phyloP scores from a whole-genome alignment of 1,139 yeast species.

The Entelexis sorbosivorans region DNA sequence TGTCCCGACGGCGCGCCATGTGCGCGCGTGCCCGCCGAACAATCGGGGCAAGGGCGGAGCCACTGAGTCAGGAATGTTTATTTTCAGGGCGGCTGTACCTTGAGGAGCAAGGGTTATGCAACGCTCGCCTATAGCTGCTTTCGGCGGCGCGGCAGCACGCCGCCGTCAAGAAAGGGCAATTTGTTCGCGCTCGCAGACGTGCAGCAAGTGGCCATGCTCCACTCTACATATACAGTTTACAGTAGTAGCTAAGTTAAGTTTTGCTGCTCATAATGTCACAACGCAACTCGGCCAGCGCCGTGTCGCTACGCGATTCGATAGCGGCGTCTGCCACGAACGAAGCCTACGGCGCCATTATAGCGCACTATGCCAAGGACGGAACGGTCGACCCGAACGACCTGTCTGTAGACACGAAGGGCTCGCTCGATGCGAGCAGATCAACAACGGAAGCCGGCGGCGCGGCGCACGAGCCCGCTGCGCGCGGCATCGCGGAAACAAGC shows the following conservation, averaged over 20 bases:
- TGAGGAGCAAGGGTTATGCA: not conserved
- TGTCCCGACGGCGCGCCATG: not conserved
- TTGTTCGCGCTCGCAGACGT: not conserved
- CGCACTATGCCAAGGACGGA: not conserved
- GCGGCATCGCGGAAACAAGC: conserved; percentile 3
- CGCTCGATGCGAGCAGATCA: not conserved
- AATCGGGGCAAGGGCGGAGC: not conserved
- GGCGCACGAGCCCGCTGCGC: not conserved
- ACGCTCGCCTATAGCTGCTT: not conserved
- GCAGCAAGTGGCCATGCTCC: not conserved
- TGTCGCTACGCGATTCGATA: not conserved
- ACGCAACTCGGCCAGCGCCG: not conserved
- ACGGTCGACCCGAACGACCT: not conserved
- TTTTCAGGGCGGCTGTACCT: not conserved
- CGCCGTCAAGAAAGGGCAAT: not conserved
- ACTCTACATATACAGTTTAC: not conserved
- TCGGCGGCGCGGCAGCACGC: not conserved
- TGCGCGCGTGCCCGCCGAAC: not conserved
- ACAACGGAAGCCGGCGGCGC: not conserved
- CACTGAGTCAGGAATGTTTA: not conserved
- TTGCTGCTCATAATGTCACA: not conserved
- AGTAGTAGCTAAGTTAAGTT: not conserved
- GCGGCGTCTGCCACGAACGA: not conserved
- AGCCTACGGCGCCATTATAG: not conserved
- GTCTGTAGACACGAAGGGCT: not conserved